Base-by-base conservation (phyloP, 1,139 yeast species). In the Blastobotrys apis region DNA sequence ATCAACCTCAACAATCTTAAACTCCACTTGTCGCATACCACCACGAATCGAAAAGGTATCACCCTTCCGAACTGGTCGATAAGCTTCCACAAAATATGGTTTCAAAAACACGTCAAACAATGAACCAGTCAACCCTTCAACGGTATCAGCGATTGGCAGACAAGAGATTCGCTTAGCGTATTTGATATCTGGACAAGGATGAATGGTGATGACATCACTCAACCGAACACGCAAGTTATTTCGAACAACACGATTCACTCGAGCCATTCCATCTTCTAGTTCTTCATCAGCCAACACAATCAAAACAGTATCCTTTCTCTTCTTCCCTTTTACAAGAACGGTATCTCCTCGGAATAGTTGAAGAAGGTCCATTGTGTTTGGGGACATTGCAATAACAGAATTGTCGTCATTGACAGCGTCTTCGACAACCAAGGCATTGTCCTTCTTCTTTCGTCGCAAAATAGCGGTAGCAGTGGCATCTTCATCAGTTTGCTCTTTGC, bases 1-100 rank as follows among this genome's bases (percentile, higher is more conserved):
- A 64, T 94, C 99, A 47, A 92, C 95, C 55, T 92, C 99, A 39
- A 90, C 97, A 47, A 94, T 96, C 70, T 92, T 94, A 72, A 92
- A 92, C 68, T 92, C 98, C 37, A 92, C 98, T 67, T 90, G 97
- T 69, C 99, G 81, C 99, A 92, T 83, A 66, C 97, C 97, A 61
- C 98, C 99, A 65, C 98, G 80, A 27, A 88, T 97, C 35, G 94
- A 81, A 71, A 92, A 92, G 58, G 86, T 84, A 64, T 92, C 99
- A 54, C 97, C 97, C 66, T 90, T 92, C 68, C 97, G 82, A 40
- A 94, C 97, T 1, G 99, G 99, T 69, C 99, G 81, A 71, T 92
- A 92, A 47, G 98, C 97, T 71, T 92, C 99, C 46, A 92, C 97
- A 65, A 94, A 92, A 72, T 92, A 92, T 40, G 99, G 99, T 72